Percentiles rank a stretch among this genome's conserved stretches.
phyloP scores from a whole-genome alignment of 345 rosid genomes.

The Capsella bursapastoris region DNA sequence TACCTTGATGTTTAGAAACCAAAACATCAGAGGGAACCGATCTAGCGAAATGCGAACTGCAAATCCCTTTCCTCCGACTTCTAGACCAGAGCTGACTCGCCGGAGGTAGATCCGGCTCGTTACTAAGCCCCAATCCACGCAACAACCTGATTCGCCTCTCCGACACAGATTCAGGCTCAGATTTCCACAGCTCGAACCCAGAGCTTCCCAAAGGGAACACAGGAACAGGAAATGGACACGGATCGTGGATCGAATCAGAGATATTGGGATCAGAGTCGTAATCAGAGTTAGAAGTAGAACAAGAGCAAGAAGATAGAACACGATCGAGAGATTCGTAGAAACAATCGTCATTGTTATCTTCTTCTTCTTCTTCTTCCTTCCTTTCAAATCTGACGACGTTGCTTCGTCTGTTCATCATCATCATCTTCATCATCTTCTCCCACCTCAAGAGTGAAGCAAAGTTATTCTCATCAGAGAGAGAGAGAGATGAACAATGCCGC shows the following conservation, averaged over 20 bases:
- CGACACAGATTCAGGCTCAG: constrained; percentile 75
- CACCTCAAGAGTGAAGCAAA: constrained; percentile 20
- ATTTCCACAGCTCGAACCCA: constrained; percentile 80
- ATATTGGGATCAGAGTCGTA: constrained; percentile 60
- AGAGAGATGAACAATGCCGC: constrained; percentile 31
- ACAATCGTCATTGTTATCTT: constrained; percentile 54
- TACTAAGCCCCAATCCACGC: constrained; percentile 68
- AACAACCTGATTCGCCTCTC: constrained; percentile 70
- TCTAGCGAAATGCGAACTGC: constrained; percentile 45
- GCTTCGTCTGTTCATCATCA: constrained; percentile 37
- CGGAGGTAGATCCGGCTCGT: constrained; percentile 59
- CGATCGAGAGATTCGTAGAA: constrained; percentile 88
- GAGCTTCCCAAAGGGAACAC: constrained; percentile 49
- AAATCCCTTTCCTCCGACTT: constrained; percentile 37
- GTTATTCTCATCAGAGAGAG: constrained; percentile 47
- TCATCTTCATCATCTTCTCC: constrained; percentile 33
- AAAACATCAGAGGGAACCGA: constrained; percentile 53
- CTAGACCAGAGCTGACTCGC: constrained; percentile 44
- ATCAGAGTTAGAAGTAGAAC: constrained; percentile 59
- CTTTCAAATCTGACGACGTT: constrained; percentile 43
- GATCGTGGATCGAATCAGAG: constrained; percentile 44
- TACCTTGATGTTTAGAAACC: constrained; percentile 31
- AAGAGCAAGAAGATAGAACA: constrained; percentile 71
- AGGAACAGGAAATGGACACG: constrained; percentile 50
- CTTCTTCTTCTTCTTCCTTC: constrained; percentile 35